Evolutionary conservation across 768 basidiomycete species (phyloP).

Genomic region (Pisolithus orientalis): DNA sequence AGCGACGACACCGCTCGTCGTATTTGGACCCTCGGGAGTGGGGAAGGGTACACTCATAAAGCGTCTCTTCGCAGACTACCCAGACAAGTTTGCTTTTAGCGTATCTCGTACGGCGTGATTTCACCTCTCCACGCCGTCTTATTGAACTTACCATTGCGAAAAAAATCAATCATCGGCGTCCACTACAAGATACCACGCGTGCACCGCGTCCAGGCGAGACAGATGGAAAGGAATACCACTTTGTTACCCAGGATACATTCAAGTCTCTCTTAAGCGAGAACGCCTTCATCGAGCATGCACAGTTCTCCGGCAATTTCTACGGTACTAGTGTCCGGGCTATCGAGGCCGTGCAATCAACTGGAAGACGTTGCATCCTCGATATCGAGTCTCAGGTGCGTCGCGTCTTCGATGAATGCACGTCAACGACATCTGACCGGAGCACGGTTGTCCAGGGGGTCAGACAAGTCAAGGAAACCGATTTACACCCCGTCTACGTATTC

Average conservation of each 20-base stretch:
- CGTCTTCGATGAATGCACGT: background rate
- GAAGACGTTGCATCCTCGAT: constrained; percentile 85
- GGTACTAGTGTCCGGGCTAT: constrained; percentile 87
- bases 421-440: background rate
- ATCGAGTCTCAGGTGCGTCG: constrained; percentile 86
- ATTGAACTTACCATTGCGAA: background rate
- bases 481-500: constrained; percentile 88
- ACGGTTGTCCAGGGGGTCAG: constrained; percentile 65
- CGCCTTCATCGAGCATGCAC: constrained; percentile 91
- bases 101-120: constrained; percentile 68
- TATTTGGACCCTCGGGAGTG: constrained; percentile 90
- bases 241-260: constrained; percentile 69
- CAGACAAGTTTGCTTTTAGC: constrained; percentile 86
- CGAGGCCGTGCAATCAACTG: constrained; percentile 54
- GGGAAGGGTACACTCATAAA: constrained; percentile 89
- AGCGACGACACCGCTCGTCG: constrained; percentile 55
- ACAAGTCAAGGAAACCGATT: constrained; percentile 76
- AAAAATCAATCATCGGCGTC: background rate
- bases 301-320: constrained; percentile 89
- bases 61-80: constrained; percentile 73
- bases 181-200: constrained; percentile 82
- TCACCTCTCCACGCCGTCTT: constrained; percentile 5
- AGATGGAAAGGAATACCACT: constrained; percentile 84
- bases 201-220: constrained; percentile 74
- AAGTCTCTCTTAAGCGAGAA: constrained; percentile 55